Base-by-base conservation (phyloP, 2,329 filamentous ascomycete species). In the Didymella glomerata region DNA sequence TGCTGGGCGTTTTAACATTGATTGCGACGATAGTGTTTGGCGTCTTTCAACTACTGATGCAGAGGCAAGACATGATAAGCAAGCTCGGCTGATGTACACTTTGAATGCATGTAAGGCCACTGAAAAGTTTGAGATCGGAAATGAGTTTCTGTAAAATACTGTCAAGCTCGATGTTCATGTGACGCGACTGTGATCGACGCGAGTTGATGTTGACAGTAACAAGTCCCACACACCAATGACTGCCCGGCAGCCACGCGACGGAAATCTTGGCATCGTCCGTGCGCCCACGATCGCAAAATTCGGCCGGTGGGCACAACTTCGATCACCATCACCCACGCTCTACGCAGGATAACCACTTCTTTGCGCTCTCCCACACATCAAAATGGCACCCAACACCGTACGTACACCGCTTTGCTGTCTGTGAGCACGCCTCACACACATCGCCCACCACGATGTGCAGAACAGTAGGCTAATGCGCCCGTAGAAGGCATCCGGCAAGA, bases 391-490 rank as follows among this genome's bases (percentile, higher is more conserved):
- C 82, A 85, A 85, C 83, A 86, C 90, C 84, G 93, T 97, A 97
- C 84, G 93, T 96, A 87, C 86, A 90, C 81, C 83, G 93, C 93
- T 97, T 96, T 97, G 93, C 93, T 97, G 92, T 91, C 91, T 87
- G 88, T 86, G 71, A 68, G 58, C 67, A 57, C 63, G 65, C 61
- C 53, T 68, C 63, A 61, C 54, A 60, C 58, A 48, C 58, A 54
- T 63, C 62, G 51, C 42, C 45, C 53, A 27, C 25, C 25, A 27
- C 30, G 54, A 63, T 67, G 66, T 69, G 74, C 58, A 77, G 80
- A 90, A 87, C 93, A 98, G 94, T 96, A 97, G 94, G 95, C 93
- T 97, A 94, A 96, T 58, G 86, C 86, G 84, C 74, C 72, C 78
- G 76, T 78, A 86, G 83, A 87, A 92, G 85, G 74, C 72, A 63